Base-by-base conservation (phyloP, 768 basidiomycete genomes). In the Fibroporia radiculosa region DNA sequence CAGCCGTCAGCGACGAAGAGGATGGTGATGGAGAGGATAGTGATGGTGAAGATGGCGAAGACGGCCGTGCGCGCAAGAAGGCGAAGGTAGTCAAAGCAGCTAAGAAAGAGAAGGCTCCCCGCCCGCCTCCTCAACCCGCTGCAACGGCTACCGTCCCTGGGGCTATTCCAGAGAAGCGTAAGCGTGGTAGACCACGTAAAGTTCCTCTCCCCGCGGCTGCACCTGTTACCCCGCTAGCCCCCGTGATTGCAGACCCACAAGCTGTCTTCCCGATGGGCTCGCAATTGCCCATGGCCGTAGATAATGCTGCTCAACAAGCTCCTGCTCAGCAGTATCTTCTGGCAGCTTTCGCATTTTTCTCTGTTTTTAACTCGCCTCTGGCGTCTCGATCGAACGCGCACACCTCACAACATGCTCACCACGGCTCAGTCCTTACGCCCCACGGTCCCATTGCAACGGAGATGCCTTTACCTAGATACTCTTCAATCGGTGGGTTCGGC, bases 141-240 rank as follows among this genome's bases (percentile, higher is more conserved):
- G 44, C 52, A 44, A 39, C 53, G 26, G 42, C 64, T 39, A 48
- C 67, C 57, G 60, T 59, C 6, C 59, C 60, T 25, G 64, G 62
- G 39, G 57, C 62, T 13, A 65, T 72, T 0, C 76, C 78, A 0
- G 84, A 87, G 67, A 91, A 89, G 69, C 73, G 87, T 53, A 92
- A 92, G 67, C 75, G 89, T 6, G 89, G 89, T 12, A 66, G 89
- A 24, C 89, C 89, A 13, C 74, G 86, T 54, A 91, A 91, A 66
- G 71, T 80, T 36, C 69, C 74, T 10, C 67, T 76, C 0, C 68
- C 73, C 14, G 63, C 73, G n/a, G 60, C 66, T 32, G 53, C 70
- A 10, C 45, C 63, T 0, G 53, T 62, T 12, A 42, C 62, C 3
- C 50, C 64, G 6, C 39, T 45, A 14, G 23, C 25, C 4, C 23